A percentile compares a stretch with the other conserved stretches of the same genome.
These are phyloP conservation scores for Flaveria robusta DNA, from an alignment of 129 eudicot species.

Conservation along the genomic window DNA sequence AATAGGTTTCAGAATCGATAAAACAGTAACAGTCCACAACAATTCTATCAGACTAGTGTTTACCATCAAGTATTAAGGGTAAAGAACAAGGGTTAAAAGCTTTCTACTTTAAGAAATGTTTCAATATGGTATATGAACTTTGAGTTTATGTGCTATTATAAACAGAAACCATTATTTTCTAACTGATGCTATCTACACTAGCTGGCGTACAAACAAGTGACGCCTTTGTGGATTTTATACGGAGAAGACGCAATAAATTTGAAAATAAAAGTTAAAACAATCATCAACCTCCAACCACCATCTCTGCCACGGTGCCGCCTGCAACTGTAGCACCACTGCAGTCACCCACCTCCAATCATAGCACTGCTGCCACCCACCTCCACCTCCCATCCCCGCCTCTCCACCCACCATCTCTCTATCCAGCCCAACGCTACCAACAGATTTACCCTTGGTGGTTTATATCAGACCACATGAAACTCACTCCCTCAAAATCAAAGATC, in stretches of 20 bases:
- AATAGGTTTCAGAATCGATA: too few relatives aligned
- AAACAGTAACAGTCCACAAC: background rate
- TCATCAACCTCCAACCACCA: background rate
- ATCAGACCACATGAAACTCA: too few relatives aligned
- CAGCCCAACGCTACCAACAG: background rate
- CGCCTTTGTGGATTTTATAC: background rate
- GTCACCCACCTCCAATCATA: background rate
- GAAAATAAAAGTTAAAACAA: background rate
- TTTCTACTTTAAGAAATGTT: background rate
- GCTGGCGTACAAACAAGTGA: background rate
- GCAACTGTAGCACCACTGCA: background rate
- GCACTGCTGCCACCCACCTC: background rate
- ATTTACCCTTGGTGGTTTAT: too few relatives aligned
- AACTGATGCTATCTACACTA: background rate
- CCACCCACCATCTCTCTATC: background rate
- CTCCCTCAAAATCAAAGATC: too few relatives aligned
- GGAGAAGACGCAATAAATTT: background rate
- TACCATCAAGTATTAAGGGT: background rate
- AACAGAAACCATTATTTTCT: background rate
- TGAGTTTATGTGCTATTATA: background rate
- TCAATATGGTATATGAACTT: background rate
- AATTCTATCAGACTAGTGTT: background rate
- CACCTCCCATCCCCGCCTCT: background rate
- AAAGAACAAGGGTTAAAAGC: background rate
- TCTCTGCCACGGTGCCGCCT: too few relatives aligned